Evolutionary conservation across 768 basidiomycete species (phyloP), one percentile per base, ranked within the genome.

Genomic region (Sporobolomyces pararoseus): DNA sequence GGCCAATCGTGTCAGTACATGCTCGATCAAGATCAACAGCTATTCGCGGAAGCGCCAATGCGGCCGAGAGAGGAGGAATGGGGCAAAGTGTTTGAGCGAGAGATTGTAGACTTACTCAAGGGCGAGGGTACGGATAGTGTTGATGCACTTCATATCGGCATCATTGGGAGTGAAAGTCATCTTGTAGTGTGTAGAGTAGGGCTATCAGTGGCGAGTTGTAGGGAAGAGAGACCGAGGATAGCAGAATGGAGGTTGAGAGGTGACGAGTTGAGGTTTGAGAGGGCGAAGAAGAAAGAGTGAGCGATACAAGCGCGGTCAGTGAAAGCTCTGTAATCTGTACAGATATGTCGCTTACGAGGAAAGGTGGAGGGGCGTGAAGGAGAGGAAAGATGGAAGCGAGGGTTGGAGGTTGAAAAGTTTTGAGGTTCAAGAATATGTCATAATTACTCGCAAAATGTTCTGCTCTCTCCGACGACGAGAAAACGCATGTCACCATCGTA

Each of bases 81-180:
- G 2, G 50, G 9, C 34, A 42, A n/a, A 23, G 14, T 23, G 44
- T 14, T 10, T 16, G 32, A 21, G 21, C 2, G 21, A 35, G 23
- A 23, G 46, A 32, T 12, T 9, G 17, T 23, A 12, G 16, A 64
- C 73, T 32, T 39, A 74, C 73, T 74, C 73, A 47, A 74, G 73
- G 39, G 72, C 75, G 17, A 77, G 69, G 29, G 75, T 75, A 44
- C 76, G 67, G 75, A 77, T 77, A 39, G 76, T 77, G 66, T 74
- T 71, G 67, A 77, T 67, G 54, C 72, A 74, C 60, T 66, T 65
- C 37, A 70, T 35, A 65, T 77, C 76, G 44, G 69, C 59, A 52
- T 75, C 55, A 65, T 64, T 67, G 46, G 70, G 60, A 34, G 54
- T 57, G 65, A 72, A 72, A 39, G 66, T 44, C 71, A 72, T 72